Conservation (phyloP, 164 flowering plant species). For the Liquidambar formosana region DNA sequence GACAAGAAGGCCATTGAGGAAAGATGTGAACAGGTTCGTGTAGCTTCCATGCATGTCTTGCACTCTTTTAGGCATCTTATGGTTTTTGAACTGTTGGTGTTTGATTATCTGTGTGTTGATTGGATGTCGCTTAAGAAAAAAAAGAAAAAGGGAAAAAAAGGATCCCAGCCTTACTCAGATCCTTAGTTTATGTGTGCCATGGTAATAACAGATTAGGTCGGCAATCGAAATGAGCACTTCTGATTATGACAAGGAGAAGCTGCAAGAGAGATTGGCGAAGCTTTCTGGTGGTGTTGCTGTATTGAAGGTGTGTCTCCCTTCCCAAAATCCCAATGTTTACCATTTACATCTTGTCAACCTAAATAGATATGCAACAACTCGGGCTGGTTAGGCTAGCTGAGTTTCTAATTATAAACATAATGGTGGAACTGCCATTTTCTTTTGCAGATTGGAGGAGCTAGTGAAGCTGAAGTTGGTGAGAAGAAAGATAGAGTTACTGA, state of each 20-base stretch:
- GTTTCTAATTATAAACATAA: no score
- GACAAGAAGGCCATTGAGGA: constrained; percentile 83
- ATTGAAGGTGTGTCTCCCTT: constrained; percentile 55
- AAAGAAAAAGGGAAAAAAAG: no score
- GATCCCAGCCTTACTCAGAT: neutral
- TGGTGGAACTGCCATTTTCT: neutral
- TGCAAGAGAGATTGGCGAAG: constrained; percentile 90
- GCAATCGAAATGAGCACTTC: constrained; percentile 75
- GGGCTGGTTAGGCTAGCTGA: neutral
- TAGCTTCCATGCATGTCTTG: constrained; percentile 12
- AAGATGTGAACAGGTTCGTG: constrained; percentile 81
- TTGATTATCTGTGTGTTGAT: no score
- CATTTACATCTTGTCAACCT: neutral
- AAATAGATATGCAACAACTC: neutral
- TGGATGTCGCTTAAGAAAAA: no score
- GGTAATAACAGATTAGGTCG: constrained; percentile 60
- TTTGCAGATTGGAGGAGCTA: constrained; percentile 94
- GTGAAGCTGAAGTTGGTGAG: constrained; percentile 94
- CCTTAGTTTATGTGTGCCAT: neutral
- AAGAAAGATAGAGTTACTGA: constrained; percentile 96
- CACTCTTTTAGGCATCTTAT: no score
- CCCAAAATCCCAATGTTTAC: neutral
- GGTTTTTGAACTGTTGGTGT: constrained; percentile 20
- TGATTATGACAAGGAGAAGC: constrained; percentile 88
- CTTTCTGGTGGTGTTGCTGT: constrained; percentile 98